Percentiles rank a stretch among this genome's conserved stretches.
These are phyloP conservation scores for Trichosphaerium sp. DNA, from an alignment of 78 protist species.

Conservation along the genomic window DNA sequence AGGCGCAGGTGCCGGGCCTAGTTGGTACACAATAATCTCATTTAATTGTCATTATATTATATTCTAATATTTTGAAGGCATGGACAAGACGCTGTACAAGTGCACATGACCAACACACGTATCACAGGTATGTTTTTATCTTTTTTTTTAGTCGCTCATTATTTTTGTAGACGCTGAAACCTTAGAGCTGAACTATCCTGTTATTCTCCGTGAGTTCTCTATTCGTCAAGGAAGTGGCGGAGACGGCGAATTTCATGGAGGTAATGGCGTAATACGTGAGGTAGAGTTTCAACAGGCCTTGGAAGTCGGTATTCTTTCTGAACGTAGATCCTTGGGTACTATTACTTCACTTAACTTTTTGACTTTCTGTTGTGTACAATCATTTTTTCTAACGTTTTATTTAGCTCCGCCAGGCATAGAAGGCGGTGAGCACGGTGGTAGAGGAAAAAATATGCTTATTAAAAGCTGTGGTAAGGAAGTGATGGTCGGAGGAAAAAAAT, in stretches of 20 bases:
- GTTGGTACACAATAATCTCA: neutral
- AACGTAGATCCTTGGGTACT: conserved; percentile 25
- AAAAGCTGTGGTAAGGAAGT: conserved; percentile 17
- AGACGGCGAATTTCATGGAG: conserved; percentile 63
- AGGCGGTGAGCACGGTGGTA: conserved; percentile 70
- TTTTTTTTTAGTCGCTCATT: neutral
- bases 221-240: conserved; percentile 86
- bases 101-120: conserved; percentile 96
- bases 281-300: conserved; percentile 47
- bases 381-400: too few relatives aligned
- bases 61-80: too few relatives aligned
- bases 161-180: conserved; percentile 75
- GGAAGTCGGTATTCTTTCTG: conserved; percentile 51
- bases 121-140: conserved; percentile 33
- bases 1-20: conserved; percentile 92
- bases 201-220: conserved; percentile 46
- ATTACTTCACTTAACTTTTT: neutral
- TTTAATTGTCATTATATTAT: too few relatives aligned
- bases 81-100: conserved; percentile 83
- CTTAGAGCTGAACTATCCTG: conserved; percentile 84
- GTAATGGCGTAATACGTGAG: conserved; percentile 81
- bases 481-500: conserved; percentile 70
- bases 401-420: conserved; percentile 62
- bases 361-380: neutral
- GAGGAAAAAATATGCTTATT: conserved; percentile 59